Evolutionary conservation across 495 filamentous ascomycete genomes (phyloP).

Genomic region (Aspergillus biplanus): DNA sequence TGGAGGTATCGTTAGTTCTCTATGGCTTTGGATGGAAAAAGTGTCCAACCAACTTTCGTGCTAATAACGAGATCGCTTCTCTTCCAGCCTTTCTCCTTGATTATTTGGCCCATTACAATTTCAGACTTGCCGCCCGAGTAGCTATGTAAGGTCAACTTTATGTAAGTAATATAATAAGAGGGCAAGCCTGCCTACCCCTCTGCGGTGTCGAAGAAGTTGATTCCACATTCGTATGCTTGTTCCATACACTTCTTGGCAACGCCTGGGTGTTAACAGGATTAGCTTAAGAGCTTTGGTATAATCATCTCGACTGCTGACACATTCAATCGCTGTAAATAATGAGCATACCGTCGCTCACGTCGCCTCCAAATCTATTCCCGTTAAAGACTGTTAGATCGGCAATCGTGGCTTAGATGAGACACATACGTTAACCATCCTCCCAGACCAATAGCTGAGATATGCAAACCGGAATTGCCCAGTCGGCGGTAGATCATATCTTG

Average conservation of each 20-base stretch:
- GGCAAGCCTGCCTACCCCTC: constrained; percentile 30
- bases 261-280: constrained; percentile 42
- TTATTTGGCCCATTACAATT: constrained; percentile 73
- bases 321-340: not conserved
- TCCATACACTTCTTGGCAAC: constrained; percentile 70
- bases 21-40: not conserved
- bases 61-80: constrained; percentile 82
- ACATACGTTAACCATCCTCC: constrained; percentile 60
- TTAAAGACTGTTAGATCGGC: not conserved
- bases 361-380: constrained; percentile 26
- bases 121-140: constrained; percentile 74
- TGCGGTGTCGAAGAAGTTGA: constrained; percentile 72
- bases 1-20: constrained; percentile 22
- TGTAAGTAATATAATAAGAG: not conserved
- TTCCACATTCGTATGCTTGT: constrained; percentile 72
- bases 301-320: not conserved
- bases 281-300: not conserved
- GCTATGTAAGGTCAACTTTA: constrained; percentile 15
- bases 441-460: constrained; percentile 69
- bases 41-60: constrained; percentile 63
- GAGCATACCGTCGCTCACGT: constrained; percentile 27
- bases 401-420: not conserved
- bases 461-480: constrained; percentile 68
- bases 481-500: constrained; percentile 68
- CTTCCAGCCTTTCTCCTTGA: constrained; percentile 64